Percentiles rank a stretch among this genome's conserved stretches.
Conservation (phyloP, 2,329 filamentous ascomycete genomes). For the Westerdykella sp. region DNA sequence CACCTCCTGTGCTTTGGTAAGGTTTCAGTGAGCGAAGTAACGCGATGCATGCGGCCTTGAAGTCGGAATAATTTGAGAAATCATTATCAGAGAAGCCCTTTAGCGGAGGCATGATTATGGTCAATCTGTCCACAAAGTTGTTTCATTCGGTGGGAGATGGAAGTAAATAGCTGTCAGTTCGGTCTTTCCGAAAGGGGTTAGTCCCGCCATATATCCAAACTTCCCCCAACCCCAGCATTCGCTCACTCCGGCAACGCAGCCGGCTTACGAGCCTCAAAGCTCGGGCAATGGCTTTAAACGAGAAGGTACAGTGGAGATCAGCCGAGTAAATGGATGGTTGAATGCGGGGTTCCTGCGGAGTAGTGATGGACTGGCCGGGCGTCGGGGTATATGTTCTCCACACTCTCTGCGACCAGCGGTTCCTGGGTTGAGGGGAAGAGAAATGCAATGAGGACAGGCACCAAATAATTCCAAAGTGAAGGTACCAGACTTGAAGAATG, state of each 20-base stretch:
- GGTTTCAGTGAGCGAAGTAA: conserved; percentile 22
- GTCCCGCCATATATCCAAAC: too few relatives aligned
- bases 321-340: conserved; percentile 13
- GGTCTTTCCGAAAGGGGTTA: too few relatives aligned
- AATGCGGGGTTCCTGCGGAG: conserved; percentile 21
- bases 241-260: too few relatives aligned
- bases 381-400: conserved; percentile 20
- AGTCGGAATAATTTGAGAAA: conserved; percentile 20
- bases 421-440: conserved; percentile 7
- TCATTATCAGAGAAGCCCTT: conserved; percentile 25
- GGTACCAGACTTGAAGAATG: too few relatives aligned
- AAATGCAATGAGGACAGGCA: too few relatives aligned
- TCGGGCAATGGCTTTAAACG: not conserved
- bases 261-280: too few relatives aligned
- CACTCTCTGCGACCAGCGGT: conserved; percentile 13
- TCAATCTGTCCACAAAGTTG: too few relatives aligned
- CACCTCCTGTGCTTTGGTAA: conserved; percentile 27
- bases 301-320: conserved; percentile 5
- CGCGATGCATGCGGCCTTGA: conserved; percentile 17
- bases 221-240: too few relatives aligned
- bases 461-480: too few relatives aligned
- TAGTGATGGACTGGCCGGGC: conserved; percentile 4
- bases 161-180: too few relatives aligned
- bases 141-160: too few relatives aligned
- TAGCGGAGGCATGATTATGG: conserved; percentile 20